Conservation (phyloP, 1,284 basidiomycete genomes). For the Ganoderma multipileum region DNA sequence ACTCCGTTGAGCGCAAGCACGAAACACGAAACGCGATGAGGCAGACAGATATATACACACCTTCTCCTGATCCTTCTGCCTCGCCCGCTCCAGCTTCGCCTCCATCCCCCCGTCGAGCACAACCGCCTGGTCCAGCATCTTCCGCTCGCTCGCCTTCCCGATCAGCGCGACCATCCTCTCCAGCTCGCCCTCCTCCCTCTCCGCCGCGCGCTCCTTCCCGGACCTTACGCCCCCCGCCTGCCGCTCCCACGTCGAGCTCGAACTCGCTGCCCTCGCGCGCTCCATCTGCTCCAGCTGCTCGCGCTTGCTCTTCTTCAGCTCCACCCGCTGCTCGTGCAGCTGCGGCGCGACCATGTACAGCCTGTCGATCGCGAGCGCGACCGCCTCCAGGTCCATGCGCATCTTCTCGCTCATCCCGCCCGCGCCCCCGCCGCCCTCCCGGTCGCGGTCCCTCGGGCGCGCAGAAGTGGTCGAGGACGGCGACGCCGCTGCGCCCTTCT, state of each 20-base stretch:
- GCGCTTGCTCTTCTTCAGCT: slow-evolving; percentile 72
- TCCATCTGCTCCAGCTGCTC: slow-evolving; percentile 75
- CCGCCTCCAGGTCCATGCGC: slow-evolving; percentile 81
- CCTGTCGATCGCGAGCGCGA: slow-evolving; percentile 87
- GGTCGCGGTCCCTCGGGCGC: not conserved
- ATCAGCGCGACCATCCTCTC: slow-evolving; percentile 77
- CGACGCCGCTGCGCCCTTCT: slow-evolving; percentile 10
- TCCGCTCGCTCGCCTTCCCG: slow-evolving; percentile 72
- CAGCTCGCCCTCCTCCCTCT: slow-evolving; percentile 55
- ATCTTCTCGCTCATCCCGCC: slow-evolving; percentile 66
- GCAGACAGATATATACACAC: slow-evolving; percentile 44
- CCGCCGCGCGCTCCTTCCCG: slow-evolving; percentile 55
- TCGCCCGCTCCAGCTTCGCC: slow-evolving; percentile 56
- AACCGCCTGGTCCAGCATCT: slow-evolving; percentile 72
- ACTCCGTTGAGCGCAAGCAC: slow-evolving; percentile 14
- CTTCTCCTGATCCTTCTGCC: slow-evolving; percentile 64
- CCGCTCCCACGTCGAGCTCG: slow-evolving; percentile 35
- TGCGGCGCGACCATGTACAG: slow-evolving; percentile 85
- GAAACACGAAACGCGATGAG: not conserved
- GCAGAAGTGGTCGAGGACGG: not conserved
- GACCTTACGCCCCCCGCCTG: slow-evolving; percentile 37
- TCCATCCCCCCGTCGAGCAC: slow-evolving; percentile 65
- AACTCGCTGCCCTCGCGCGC: slow-evolving; percentile 52
- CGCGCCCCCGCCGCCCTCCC: too few relatives aligned
- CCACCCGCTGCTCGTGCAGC: slow-evolving; percentile 85